Conservation (phyloP, 345 rosid species). For the Diplotaxis tenuifolia region DNA sequence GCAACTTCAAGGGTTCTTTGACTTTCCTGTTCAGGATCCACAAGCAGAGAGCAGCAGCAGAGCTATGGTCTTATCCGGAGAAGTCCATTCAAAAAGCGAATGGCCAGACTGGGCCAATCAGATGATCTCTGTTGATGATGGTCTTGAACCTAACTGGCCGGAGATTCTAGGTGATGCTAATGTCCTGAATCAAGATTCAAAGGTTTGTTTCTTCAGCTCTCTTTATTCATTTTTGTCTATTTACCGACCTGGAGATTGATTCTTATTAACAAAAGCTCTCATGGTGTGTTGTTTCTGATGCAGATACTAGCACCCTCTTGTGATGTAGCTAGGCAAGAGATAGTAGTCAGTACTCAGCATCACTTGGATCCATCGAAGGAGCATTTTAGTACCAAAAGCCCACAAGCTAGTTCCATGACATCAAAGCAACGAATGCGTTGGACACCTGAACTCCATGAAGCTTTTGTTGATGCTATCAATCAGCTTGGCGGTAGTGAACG, state of each 20-base stretch:
- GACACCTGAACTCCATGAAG: slow-evolving; percentile 95
- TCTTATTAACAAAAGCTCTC: background rate
- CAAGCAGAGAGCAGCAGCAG: slow-evolving; percentile 44
- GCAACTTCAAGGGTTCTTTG: slow-evolving; percentile 50
- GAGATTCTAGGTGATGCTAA: slow-evolving; percentile 57
- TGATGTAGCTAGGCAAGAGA: slow-evolving; percentile 39
- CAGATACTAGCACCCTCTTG: slow-evolving; percentile 39
- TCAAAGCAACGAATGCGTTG: slow-evolving; percentile 85
- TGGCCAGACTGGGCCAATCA: slow-evolving; percentile 75
- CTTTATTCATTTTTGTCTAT: background rate
- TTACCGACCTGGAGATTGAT: slow-evolving; percentile 2
- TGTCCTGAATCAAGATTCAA: slow-evolving; percentile 41
- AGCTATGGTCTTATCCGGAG: slow-evolving; percentile 42
- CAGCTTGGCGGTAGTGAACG: slow-evolving; percentile 89
- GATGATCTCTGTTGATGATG: slow-evolving; percentile 61
- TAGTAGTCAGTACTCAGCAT: slow-evolving; percentile 38
- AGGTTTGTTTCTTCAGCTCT: slow-evolving; percentile 49
- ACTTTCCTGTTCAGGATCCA: slow-evolving; percentile 48
- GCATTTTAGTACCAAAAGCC: slow-evolving; percentile 28
- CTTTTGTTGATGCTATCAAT: slow-evolving; percentile 87
- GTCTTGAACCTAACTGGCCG: slow-evolving; percentile 62
- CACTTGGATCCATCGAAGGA: slow-evolving; percentile 43
- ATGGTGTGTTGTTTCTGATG: slow-evolving; percentile 13
- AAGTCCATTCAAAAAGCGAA: slow-evolving; percentile 43
- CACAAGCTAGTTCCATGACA: slow-evolving; percentile 37